A percentile compares a stretch with the other conserved stretches of the same genome.
phyloP scores from a whole-genome alignment of 805 yeast genomes.

The Candida michaelii region DNA sequence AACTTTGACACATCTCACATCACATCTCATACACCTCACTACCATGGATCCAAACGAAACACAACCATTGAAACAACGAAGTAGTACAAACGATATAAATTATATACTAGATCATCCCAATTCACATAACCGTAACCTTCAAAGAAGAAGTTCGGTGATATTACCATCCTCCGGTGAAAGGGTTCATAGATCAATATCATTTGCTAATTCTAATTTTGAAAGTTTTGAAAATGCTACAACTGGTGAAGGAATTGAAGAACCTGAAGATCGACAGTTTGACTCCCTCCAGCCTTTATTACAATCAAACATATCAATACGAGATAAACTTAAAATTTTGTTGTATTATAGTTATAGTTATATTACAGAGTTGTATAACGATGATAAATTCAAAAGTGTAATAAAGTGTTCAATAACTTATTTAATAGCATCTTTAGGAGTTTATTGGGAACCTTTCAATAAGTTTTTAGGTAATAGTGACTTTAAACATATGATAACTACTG shows the following conservation, averaged over 20 bases:
- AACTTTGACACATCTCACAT: neutral
- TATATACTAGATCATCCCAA: slow-evolving; percentile 15
- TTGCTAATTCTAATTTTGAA: slow-evolving; percentile 19
- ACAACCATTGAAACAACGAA: slow-evolving; percentile 5
- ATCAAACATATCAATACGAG: slow-evolving; percentile 6
- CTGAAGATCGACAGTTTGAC: neutral
- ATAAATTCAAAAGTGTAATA: slow-evolving; percentile 35
- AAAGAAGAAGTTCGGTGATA: slow-evolving; percentile 34
- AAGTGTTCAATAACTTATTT: slow-evolving; percentile 77
- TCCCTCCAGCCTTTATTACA: slow-evolving; percentile 1
- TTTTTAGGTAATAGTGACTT: slow-evolving; percentile 66
- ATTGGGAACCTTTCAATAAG: slow-evolving; percentile 47
- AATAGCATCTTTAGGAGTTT: slow-evolving; percentile 72
- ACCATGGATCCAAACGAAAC: neutral
- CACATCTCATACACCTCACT: neutral
- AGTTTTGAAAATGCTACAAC: slow-evolving; percentile 14
- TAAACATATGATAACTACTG: slow-evolving; percentile 80
- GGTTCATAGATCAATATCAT: slow-evolving; percentile 34
- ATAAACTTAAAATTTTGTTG: slow-evolving; percentile 8
- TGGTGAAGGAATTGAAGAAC: neutral
- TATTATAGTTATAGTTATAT: slow-evolving; percentile 1
- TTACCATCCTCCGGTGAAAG: slow-evolving; percentile 39
- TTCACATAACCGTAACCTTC: slow-evolving; percentile 9
- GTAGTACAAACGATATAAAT: slow-evolving; percentile 9
- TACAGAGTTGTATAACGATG: slow-evolving; percentile 15